These are phyloP conservation scores for Pisolithus marmoratus DNA, from an alignment of 768 basidiomycete genomes.

Conservation along the genomic window DNA sequence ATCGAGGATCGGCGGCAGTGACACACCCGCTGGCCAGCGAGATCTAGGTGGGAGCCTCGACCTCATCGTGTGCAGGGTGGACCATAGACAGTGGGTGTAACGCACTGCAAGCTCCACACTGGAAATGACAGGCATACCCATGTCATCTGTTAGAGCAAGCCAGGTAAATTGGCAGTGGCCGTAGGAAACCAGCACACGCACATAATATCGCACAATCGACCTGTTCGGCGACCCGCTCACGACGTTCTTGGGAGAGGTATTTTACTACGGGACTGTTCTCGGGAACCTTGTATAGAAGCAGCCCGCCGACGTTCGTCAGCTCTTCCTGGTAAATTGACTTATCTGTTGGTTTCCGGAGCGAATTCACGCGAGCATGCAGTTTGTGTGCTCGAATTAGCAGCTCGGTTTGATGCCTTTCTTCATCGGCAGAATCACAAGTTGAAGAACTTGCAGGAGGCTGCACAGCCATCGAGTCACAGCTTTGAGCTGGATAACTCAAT, in stretches of 20 bases:
- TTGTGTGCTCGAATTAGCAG: slow-evolving; percentile 59
- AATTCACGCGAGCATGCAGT: slow-evolving; percentile 56
- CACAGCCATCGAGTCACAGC: slow-evolving; percentile 5
- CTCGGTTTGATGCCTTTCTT: slow-evolving; percentile 38
- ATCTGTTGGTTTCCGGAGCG: slow-evolving; percentile 50
- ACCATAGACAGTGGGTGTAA: slow-evolving; percentile 61
- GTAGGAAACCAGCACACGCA: slow-evolving; percentile 33
- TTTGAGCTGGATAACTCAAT: slow-evolving; percentile 34
- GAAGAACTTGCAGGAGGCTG: slow-evolving; percentile 5
- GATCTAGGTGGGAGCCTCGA: slow-evolving; percentile 37
- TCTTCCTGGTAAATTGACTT: slow-evolving; percentile 62
- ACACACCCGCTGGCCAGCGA: slow-evolving; percentile 37
- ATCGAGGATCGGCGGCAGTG: slow-evolving; percentile 34
- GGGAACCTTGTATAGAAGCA: slow-evolving; percentile 81
- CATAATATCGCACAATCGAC: slow-evolving; percentile 83
- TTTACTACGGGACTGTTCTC: slow-evolving; percentile 69
- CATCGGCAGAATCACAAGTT: slow-evolving; percentile 22
- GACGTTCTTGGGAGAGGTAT: slow-evolving; percentile 71
- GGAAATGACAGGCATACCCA: slow-evolving; percentile 48
- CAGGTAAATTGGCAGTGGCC: not conserved
- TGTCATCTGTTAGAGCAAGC: slow-evolving; percentile 38
- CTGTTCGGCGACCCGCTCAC: slow-evolving; percentile 81
- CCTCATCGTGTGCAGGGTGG: slow-evolving; percentile 43
- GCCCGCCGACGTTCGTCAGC: slow-evolving; percentile 64
- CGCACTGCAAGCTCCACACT: slow-evolving; percentile 60